Evolutionary conservation across 148 eudicot species (phyloP).

Genomic region (Camellia granthamiana): DNA sequence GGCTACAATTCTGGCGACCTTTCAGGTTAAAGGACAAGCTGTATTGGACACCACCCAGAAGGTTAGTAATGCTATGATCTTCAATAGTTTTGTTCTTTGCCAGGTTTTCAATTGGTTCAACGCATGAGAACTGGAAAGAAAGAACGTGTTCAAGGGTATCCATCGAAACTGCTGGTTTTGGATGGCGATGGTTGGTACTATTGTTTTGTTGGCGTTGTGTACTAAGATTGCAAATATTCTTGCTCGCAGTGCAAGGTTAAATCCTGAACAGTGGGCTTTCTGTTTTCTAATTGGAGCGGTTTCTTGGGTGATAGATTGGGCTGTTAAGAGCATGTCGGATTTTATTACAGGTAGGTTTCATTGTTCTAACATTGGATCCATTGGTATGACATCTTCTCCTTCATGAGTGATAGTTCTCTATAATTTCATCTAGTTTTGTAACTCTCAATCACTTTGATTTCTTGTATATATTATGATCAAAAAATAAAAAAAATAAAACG

Average conservation of each 20-base stretch:
- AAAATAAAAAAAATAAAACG: too few relatives aligned
- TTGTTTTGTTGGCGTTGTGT: background rate
- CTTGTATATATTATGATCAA: too few relatives aligned
- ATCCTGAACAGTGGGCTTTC: slow-evolving; percentile 15
- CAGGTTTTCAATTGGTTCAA: slow-evolving; percentile 28
- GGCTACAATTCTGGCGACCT: slow-evolving; percentile 4
- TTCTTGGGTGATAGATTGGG: slow-evolving; percentile 25
- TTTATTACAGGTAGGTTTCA: background rate
- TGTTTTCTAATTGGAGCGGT: slow-evolving; percentile 22
- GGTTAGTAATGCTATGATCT: slow-evolving; percentile 11
- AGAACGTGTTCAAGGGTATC: slow-evolving; percentile 22
- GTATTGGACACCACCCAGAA: background rate
- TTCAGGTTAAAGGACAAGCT: slow-evolving; percentile 17
- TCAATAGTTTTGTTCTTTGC: slow-evolving; percentile 25
- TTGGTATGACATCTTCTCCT: background rate
- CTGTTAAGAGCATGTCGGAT: background rate
- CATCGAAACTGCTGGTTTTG: slow-evolving; percentile 18
- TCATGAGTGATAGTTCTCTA: background rate
- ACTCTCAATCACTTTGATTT: too few relatives aligned
- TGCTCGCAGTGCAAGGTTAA: slow-evolving; percentile 3
- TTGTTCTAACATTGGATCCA: background rate
- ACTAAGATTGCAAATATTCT: slow-evolving; percentile 6
- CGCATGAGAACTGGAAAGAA: slow-evolving; percentile 23
- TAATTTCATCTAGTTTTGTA: background rate
- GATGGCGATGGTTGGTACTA: background rate